These are phyloP conservation scores for Williopsis jadinii DNA, from an alignment of 1,139 yeast genomes.

Conservation along the genomic window DNA sequence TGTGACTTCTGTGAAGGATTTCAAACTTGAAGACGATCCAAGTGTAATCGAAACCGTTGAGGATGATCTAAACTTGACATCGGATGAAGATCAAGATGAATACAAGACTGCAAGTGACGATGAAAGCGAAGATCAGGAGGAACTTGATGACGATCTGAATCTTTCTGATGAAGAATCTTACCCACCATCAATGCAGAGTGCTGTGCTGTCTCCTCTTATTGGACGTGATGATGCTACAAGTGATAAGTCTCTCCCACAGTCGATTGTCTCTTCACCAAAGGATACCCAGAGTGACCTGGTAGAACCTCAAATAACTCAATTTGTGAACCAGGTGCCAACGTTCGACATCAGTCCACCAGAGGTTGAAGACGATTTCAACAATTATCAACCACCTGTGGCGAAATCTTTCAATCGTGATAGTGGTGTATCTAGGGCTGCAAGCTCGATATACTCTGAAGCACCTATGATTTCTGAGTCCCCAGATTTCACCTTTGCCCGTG, in stretches of 20 bases:
- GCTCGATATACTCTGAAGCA: conserved; percentile 4
- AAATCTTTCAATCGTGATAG: not conserved
- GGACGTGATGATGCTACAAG: not conserved
- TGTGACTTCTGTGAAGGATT: too few species aligned
- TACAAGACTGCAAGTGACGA: conserved; percentile 9
- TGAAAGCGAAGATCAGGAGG: conserved; percentile 1
- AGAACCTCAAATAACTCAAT: too few species aligned
- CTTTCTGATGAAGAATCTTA: conserved; percentile 8
- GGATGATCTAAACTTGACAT: not conserved
- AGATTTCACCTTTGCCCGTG: not conserved
- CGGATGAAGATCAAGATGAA: conserved; percentile 7
- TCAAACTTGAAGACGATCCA: too few species aligned
- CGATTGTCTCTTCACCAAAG: too few species aligned
- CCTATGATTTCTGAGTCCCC: not conserved
- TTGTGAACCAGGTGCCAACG: conserved; percentile 5
- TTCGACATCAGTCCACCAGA: conserved; percentile 11
- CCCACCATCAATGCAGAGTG: conserved; percentile 15
- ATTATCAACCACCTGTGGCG: conserved; percentile 1
- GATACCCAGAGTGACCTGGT: too few species aligned
- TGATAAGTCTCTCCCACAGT: not conserved
- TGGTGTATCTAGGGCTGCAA: conserved; percentile 2
- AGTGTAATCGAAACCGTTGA: not conserved
- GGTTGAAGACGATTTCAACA: conserved; percentile 4
- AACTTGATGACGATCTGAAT: conserved; percentile 11
- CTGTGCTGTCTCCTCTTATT: conserved; percentile 9